Evolutionary conservation across 306 rosid genomes (phyloP), one percentile per base, ranked within the genome.

Genomic region (Cercis canadensis): DNA sequence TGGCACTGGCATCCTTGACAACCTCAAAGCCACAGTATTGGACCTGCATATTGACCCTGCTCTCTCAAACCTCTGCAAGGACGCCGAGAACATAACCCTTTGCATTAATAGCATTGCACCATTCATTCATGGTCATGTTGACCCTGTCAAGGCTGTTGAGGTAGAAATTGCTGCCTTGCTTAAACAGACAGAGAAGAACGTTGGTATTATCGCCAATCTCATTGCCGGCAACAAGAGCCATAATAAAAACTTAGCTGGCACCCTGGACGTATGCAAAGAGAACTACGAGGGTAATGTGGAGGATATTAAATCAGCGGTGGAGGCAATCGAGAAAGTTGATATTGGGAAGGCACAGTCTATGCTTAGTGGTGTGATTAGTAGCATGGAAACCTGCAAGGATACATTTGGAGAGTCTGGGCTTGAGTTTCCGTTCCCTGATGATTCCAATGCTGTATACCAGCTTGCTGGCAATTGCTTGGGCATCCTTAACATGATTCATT

Each of bases 31-130:
- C n/a, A n/a, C n/a, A n/a, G n/a, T n/a, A n/a, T n/a, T 34, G 4
- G 39, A 7, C 39, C 39, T 3, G 39, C 4, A 34, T 3, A 34
- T 34, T 4, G 39, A 34, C 39, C 7, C 39, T 4, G 39, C 39
- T 34, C 24, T 24, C 29, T 24, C 29, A 24, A 24, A 47, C 0
- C 15, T 80, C 39, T 80, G 85, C 64, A 1, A 1, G 0, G 62
- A 16, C 6, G 18, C 74, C 5, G 74, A 70, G 11, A 50, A 65
- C 43, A 61, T 74, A 4, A 0, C 41, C 0, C 77, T 58, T 4
- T 80, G 84, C 11, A 56, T 13, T 4, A n/a, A 58, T 5, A 64
- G 71, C 36, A 37, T 80, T 11, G 14, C 56, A 0, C 52, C 65
- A 5, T 7, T 11, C 8, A 3, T 0, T 14, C 0, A 1, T 0